These are phyloP conservation scores for Aureobasidium lini DNA, from an alignment of 2,329 filamentous ascomycete genomes.

Conservation along the genomic window DNA sequence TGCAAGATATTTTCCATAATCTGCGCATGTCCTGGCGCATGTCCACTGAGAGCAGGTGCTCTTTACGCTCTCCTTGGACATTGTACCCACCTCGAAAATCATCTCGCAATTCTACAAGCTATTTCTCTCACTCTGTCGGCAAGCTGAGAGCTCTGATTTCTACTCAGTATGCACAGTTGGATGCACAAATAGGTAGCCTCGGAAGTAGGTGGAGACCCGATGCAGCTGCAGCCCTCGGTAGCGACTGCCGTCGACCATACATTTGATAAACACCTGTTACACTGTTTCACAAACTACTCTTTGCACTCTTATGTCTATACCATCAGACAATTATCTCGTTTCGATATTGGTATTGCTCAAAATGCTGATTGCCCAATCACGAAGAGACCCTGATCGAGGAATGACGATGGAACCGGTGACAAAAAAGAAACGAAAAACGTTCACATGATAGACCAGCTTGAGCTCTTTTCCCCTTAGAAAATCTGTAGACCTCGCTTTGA, in stretches of 20 bases:
- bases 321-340: background rate
- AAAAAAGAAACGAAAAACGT: constrained; percentile 6
- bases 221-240: background rate
- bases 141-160: too few relatives aligned
- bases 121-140: too few relatives aligned
- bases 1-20: too few relatives aligned
- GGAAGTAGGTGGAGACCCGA: constrained; percentile 5
- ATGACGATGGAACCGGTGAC: constrained; percentile 1
- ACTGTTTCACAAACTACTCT: background rate
- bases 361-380: background rate
- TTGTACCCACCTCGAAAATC: too few relatives aligned
- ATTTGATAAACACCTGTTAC: background rate
- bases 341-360: background rate
- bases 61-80: too few relatives aligned
- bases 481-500: background rate
- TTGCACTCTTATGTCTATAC: background rate
- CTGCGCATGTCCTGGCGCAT: too few relatives aligned
- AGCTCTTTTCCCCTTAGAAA: background rate
- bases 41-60: too few relatives aligned
- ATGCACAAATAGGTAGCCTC: background rate
- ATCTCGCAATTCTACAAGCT: too few relatives aligned
- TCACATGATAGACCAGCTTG: background rate
- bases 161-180: too few relatives aligned
- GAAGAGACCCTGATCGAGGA: background rate
- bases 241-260: background rate